A percentile compares a stretch with the other conserved stretches of the same genome.
These are phyloP conservation scores for Chrysoporthe cubensis DNA, from an alignment of 2,329 filamentous ascomycete species.

Conservation along the genomic window DNA sequence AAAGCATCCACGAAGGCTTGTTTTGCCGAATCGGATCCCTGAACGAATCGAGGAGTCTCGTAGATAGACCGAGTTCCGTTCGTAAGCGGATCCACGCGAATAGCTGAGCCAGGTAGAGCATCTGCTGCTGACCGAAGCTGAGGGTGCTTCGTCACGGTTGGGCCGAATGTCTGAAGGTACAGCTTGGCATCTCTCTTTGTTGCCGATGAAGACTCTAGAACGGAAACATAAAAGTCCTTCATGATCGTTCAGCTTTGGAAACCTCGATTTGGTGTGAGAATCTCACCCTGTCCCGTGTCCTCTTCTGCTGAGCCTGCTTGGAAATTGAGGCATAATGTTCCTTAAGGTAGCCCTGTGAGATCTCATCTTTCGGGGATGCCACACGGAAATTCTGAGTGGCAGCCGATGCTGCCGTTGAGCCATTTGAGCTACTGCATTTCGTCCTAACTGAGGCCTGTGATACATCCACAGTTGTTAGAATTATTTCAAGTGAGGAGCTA, in stretches of 20 bases:
- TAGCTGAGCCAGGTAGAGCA: conserved; percentile 33
- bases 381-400: conserved; percentile 31
- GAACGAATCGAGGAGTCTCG: conserved; percentile 42
- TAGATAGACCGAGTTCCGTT: conserved; percentile 37
- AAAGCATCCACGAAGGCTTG: conserved; percentile 40
- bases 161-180: conserved; percentile 85
- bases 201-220: conserved; percentile 87
- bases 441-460: conserved; percentile 18
- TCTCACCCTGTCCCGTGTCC: conserved; percentile 52
- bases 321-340: conserved; percentile 45
- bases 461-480: neutral
- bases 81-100: conserved; percentile 23
- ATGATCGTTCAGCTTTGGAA: conserved; percentile 18
- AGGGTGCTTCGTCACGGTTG: conserved; percentile 38
- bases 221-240: conserved; percentile 82
- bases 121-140: conserved; percentile 36
- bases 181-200: conserved; percentile 92
- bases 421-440: conserved; percentile 22
- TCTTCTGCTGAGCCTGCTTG: conserved; percentile 51
- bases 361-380: conserved; percentile 35
- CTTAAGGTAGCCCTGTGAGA: conserved; percentile 34
- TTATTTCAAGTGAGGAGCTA: neutral
- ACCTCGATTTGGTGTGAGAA: neutral
- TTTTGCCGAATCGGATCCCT: conserved; percentile 35
- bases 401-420: conserved; percentile 31